These are phyloP conservation scores for Sapria himalayana DNA, from an alignment of 345 rosid species.

Conservation along the genomic window DNA sequence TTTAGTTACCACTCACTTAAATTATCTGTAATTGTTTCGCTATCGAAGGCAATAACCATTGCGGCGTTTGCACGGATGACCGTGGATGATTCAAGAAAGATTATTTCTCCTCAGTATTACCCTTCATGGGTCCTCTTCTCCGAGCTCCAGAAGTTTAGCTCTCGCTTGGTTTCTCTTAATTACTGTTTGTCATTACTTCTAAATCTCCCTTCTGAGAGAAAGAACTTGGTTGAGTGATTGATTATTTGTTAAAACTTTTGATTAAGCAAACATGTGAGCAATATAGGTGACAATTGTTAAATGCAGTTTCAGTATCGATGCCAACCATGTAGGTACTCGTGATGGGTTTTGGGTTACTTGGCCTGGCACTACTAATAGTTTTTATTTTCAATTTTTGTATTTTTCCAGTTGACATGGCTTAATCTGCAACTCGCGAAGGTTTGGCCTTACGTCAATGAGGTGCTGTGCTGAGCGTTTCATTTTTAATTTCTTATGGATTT, in stretches of 20 bases:
- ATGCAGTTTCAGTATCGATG: too few species aligned
- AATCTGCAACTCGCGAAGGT: conserved; percentile 75
- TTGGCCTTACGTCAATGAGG: conserved; percentile 89
- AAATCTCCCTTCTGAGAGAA: background rate
- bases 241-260: too few species aligned
- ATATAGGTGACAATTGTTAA: too few species aligned
- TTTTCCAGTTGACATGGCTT: conserved; percentile 74
- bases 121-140: conserved; percentile 98
- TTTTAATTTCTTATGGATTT: background rate
- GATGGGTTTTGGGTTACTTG: too few species aligned
- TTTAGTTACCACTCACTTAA: background rate
- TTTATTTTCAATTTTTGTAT: conserved; percentile 5
- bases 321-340: too few species aligned
- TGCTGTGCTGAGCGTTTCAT: conserved; percentile 7
- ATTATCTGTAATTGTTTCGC: background rate
- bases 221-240: conserved; percentile 5
- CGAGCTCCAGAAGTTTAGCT: conserved; percentile 67
- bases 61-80: conserved; percentile 97
- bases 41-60: conserved; percentile 56
- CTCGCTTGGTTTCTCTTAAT: conserved; percentile 1
- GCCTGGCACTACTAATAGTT: too few species aligned
- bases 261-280: too few species aligned
- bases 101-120: conserved; percentile 55
- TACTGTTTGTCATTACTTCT: background rate
- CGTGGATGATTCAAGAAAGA: conserved; percentile 75